Base-by-base conservation (phyloP, 1,284 basidiomycete genomes). In the Cryptococcus maquisensis region DNA sequence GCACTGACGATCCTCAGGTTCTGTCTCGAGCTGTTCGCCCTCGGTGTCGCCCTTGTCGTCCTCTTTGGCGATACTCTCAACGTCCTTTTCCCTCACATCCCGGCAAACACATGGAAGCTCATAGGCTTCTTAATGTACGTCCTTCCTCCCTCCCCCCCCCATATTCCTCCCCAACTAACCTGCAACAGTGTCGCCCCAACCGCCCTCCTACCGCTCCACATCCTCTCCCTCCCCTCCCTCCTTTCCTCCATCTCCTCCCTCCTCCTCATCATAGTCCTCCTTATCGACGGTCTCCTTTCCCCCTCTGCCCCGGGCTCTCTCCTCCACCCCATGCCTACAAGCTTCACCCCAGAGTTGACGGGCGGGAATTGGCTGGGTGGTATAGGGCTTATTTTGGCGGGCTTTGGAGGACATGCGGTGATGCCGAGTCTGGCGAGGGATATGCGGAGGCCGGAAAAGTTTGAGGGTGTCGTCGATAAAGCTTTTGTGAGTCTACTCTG, bases 321-420 rank as follows among this genome's bases (percentile, higher is more conserved):
- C 3, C 86, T 85, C 81, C 78, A 81, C 46, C 87, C 89, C 2
- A 86, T 85, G 36, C 77, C 80, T 15, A 96, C 92, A 0, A 82
- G 79, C n/a, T 61, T 86, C 12, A 80, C 79, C 0, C 80, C 88
- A 26, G 80, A 82, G 44, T 77, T 76, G 77, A 51, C 80, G 69
- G 64, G 75, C 73, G 55, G 82, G 70, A 72, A 84, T 55, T 73
- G 70, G 64, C 57, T 75, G 23, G 61, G 73, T 67, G 60, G 85
- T 57, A 73, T 97, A 2, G 94, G 94, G 3, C 79, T 98, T 53
- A 86, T 97, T 70, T 92, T 98, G 86, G 90, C 90, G n/a, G 93
- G 94, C 81, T 95, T 97, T 66, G 86, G 91, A 5, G 92, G 93
- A 1, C 94, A 98, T 72, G 88, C 91, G 12, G 90, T 95, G 37